Evolutionary conservation across 305 asterid species (phyloP), one percentile per base, ranked within the genome.

Genomic region (Euphrasia arctica): DNA sequence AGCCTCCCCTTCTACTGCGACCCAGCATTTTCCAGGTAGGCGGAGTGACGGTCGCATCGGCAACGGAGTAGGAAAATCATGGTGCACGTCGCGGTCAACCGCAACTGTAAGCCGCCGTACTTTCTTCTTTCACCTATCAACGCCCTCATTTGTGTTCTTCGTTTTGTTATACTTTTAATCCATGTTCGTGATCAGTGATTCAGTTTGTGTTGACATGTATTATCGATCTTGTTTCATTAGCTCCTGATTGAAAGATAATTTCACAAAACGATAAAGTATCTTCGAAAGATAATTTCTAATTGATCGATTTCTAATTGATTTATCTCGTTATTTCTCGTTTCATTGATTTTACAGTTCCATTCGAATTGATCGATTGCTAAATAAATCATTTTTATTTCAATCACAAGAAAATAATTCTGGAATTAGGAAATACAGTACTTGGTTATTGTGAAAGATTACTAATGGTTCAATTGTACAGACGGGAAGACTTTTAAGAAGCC

Each of bases 401-500:
- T 34, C 7, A 34, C 7, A 34, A 25, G 27, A 34, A 34, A 13
- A 41, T 48, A 32, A 15, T 12, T 12, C 10, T 45, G 13, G 13
- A 45, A 5, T 13, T 45, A 3, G 51, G n/a, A 45, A 45, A 32
- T 3, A 32, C 4, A 31, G 7, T 11, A 47, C 42, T 1, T 11
- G 54, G 18, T 51, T 11, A 32, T 36, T 36, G 4, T 50, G 0
- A 58, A 10, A 11, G n/a, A 47, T 9, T 64, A 14, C 5, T 51
- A 31, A 47, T 49, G 7, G n/a, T 47, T 14, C 36, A 9, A n/a
- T 45, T 2, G 34, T 62, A 2, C 77, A 77, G 82, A 80, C 64
- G 82, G 80, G 55, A 80, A 80, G 65, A 80, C 85, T 3, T 80
- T 80, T 60, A 80, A 80, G 82, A 80, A 77, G 76, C 81, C 84